Conservation (phyloP, 2,329 filamentous ascomycete species). For the Tolypocladium cylindrosporum region DNA sequence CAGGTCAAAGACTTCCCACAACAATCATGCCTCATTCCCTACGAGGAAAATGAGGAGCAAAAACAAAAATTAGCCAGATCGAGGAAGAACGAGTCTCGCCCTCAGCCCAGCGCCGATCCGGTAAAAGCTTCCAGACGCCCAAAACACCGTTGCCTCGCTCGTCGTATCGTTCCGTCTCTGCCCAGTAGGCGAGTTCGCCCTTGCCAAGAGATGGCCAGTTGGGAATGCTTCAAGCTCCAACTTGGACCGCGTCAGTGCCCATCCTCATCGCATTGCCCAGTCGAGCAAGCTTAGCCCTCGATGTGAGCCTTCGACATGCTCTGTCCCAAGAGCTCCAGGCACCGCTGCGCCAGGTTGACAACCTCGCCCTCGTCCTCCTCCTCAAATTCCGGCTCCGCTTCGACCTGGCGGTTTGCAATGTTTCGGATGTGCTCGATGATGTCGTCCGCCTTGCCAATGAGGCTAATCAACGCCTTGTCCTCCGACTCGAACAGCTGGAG, state of each 20-base stretch:
- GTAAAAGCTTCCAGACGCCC: conserved; percentile 17
- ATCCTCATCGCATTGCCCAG: neutral
- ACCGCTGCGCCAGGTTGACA: conserved; percentile 80
- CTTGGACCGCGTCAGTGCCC: neutral
- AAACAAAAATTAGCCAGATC: conserved; percentile 8
- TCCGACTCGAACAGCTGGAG: conserved; percentile 93
- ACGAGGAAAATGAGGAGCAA: conserved; percentile 5
- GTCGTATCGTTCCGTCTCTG: neutral
- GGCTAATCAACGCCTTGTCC: conserved; percentile 76
- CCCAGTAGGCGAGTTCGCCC: neutral
- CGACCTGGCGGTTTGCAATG: conserved; percentile 82
- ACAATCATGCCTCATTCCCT: neutral
- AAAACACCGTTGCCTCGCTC: conserved; percentile 16
- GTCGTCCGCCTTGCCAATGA: conserved; percentile 83
- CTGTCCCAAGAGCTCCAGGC: conserved; percentile 75
- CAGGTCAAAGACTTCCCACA: neutral
- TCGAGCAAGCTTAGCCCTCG: conserved; percentile 48
- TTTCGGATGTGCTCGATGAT: conserved; percentile 85
- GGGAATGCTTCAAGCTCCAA: neutral
- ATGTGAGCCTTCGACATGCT: conserved; percentile 69
- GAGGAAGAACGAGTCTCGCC: conserved; percentile 3
- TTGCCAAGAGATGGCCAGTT: neutral
- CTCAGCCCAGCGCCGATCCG: conserved; percentile 13
- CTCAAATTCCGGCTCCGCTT: conserved; percentile 75
- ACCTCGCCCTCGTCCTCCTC: conserved; percentile 92